Evolutionary conservation across 2,329 filamentous ascomycete species (phyloP).

Genomic region (Botrytis galanthina): DNA sequence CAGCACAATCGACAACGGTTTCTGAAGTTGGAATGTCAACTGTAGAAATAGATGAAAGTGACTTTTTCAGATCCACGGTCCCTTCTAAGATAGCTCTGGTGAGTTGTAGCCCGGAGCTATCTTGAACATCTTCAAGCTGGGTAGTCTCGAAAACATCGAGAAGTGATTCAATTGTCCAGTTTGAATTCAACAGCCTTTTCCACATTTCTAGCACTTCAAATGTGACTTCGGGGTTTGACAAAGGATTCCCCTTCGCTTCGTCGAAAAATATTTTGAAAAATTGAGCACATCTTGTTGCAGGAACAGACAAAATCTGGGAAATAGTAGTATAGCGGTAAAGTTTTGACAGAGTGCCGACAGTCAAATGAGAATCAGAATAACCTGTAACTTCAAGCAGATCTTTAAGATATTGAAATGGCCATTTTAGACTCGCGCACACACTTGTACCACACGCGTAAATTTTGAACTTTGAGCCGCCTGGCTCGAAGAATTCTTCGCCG

Average conservation of each 20-base stretch:
- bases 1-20: background rate
- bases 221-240: background rate
- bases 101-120: background rate
- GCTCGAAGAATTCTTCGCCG: background rate
- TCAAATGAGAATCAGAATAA: background rate
- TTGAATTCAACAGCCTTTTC: background rate
- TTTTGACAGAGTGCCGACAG: background rate
- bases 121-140: background rate
- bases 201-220: background rate
- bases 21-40: background rate
- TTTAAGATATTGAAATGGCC: background rate
- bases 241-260: background rate
- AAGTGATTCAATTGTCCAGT: background rate
- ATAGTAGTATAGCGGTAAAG: background rate
- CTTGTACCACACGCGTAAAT: background rate
- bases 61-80: background rate
- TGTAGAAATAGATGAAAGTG: background rate
- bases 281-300: background rate
- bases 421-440: background rate
- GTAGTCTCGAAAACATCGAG: background rate
- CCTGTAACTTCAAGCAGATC: background rate
- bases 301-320: background rate
- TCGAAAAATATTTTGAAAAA: background rate
- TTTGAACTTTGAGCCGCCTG: background rate
- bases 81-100: background rate